phyloP scores from a whole-genome alignment of 2,329 filamentous ascomycete genomes.

The Apiospora phragmitis region DNA sequence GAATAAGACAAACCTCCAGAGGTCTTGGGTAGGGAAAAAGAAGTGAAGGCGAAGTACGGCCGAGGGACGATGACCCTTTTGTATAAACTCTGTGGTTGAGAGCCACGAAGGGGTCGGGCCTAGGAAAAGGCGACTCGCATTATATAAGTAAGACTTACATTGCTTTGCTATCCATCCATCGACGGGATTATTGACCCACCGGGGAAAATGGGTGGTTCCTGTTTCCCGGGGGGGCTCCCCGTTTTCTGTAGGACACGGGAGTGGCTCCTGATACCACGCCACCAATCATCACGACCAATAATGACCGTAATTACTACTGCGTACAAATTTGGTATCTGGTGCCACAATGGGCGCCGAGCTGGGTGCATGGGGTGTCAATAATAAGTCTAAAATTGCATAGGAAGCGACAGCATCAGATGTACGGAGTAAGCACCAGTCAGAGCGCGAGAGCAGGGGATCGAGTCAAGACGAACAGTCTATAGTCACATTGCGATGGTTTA shows the following conservation, averaged over 20 bases:
- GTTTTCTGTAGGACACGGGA: background rate
- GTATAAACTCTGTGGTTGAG: background rate
- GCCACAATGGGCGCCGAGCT: background rate
- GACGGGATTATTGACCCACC: background rate
- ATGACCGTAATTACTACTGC: background rate
- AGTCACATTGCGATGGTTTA: background rate
- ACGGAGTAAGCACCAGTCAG: conserved; percentile 15
- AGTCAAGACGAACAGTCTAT: background rate
- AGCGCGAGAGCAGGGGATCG: background rate
- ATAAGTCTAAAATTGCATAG: background rate
- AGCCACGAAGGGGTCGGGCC: background rate
- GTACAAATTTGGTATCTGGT: background rate
- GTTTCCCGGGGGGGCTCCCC: background rate
- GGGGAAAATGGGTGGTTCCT: background rate
- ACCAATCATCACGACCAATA: background rate
- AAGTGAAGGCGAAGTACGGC: background rate
- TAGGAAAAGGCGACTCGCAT: background rate
- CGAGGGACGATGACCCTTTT: background rate
- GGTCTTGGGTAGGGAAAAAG: background rate
- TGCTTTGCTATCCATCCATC: background rate
- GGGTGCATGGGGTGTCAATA: background rate
- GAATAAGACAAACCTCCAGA: background rate
- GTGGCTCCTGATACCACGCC: background rate
- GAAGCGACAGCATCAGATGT: conserved; percentile 2
- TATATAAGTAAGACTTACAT: background rate